Evolutionary conservation across 2,329 filamentous ascomycete genomes (phyloP).

Genomic region (Aspergillus udagawae): DNA sequence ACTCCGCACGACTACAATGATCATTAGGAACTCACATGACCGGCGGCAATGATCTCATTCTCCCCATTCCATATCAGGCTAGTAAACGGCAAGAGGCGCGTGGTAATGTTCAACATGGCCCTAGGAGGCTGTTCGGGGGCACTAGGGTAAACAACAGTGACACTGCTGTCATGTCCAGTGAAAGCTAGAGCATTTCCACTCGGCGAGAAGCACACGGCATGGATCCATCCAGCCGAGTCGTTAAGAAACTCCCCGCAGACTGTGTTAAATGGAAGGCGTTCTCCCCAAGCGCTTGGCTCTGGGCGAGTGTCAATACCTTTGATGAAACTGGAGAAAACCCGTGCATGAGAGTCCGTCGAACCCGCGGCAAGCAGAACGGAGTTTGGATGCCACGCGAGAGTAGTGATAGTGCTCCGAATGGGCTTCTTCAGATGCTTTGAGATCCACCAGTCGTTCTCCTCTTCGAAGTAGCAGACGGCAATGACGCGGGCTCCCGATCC

Average conservation of each 20-base stretch:
- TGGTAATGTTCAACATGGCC: conserved; percentile 86
- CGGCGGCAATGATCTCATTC: conserved; percentile 89
- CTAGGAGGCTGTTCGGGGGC: conserved; percentile 84
- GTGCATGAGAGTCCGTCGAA: conserved; percentile 93
- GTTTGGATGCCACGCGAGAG: conserved; percentile 95
- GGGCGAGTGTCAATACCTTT: conserved; percentile 88
- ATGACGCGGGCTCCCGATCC: conserved; percentile 94
- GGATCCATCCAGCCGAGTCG: conserved; percentile 94
- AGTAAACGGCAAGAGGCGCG: conserved; percentile 87
- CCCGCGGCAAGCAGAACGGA: conserved; percentile 90
- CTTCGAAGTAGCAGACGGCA: conserved; percentile 96
- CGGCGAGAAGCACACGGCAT: conserved; percentile 88
- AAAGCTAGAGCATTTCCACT: conserved; percentile 92
- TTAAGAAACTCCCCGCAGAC: conserved; percentile 96
- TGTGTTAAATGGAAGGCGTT: conserved; percentile 94
- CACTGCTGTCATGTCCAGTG: conserved; percentile 89
- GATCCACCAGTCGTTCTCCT: conserved; percentile 99
- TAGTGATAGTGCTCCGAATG: conserved; percentile 93
- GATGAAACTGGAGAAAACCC: conserved; percentile 93
- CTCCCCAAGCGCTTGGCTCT: conserved; percentile 86
- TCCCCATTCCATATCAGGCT: conserved; percentile 90
- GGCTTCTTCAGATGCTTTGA: conserved; percentile 99
- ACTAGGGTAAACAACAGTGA: conserved; percentile 92
- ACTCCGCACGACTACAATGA: not conserved
- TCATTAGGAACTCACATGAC: conserved; percentile 57